Evolutionary conservation across 2,329 filamentous ascomycete species (phyloP), one percentile per base, ranked within the genome.

Genomic region (Apiospora rasikravindrae): DNA sequence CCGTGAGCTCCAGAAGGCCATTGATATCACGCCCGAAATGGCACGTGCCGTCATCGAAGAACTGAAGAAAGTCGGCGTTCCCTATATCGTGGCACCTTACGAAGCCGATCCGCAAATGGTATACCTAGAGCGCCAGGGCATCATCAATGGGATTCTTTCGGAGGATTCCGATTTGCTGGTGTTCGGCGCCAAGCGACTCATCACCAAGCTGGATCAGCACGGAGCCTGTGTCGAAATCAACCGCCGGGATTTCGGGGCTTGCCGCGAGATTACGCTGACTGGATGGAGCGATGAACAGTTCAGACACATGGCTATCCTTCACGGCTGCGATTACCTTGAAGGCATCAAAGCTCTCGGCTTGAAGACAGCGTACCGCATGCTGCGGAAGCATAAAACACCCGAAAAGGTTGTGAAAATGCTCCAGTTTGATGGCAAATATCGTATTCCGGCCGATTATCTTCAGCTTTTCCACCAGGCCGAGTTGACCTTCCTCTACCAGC

Each of bases 61-160:
- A 81, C 87, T 98, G 77, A 98, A 97, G 83, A 90, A 90, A 78
- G 85, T 92, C 78, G 88, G 90, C 51, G 88, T 99, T 22, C 89
- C 94, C 72, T 98, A 98, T 80, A 88, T 99, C 71, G 97, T 99
- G 24, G 96, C 96, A 0, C 96, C 96, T 0, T 99, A 98, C 83
- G 96, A 99, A 85, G 96, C 96, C 67, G 96, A 99, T 82, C 92
- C 96, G n/a, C 96, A 99, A 82, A 88, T 99, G 77, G 95, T 95
- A 37, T 99, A 98, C 80, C 88, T 99, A 49, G 96, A 99, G 83
- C 91, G 91, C 69, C 89, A 94, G 73, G 96, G 96, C 0, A 85
- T 95, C 69, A 93, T 98, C 77, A 86, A 92, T 76, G 97, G 94
- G 37, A 97, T 99, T 74, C 85, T 99, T 47, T 98, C 96, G 0